Evolutionary conservation across 768 basidiomycete genomes (phyloP), one percentile per base, ranked within the genome.

Genomic region (Auriscalpium microsporum): DNA sequence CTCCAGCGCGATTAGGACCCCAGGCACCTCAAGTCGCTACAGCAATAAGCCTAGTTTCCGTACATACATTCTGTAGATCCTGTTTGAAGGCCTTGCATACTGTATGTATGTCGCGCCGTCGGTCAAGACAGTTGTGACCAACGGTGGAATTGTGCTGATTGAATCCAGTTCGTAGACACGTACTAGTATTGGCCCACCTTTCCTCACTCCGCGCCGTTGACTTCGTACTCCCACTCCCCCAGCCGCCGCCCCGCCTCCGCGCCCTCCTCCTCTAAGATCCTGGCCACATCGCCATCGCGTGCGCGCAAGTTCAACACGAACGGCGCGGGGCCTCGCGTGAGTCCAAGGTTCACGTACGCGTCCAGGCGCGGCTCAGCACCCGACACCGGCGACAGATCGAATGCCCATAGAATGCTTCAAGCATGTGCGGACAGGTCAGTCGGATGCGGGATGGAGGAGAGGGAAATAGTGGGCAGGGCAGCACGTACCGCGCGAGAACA

Each of bases 351-450:
- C 13, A 13, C 11, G 14, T 37, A 42, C 4, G 51, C 51, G 5
- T 52, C 42, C 10, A 36, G 21, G 38, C 44, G 38, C 8, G 51
- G 51, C 8, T 4, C 16, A 10, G 13, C 49, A 8, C 35, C 49
- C 5, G 23, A 0, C 8, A 45, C 16, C 19, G 53, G 53, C 8
- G 47, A 14, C n/a, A 54, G 17, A 17, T 35, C 17, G 44, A 54
- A 54, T 36, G 53, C 45, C 53, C 53, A 54, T 2, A 54, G 34
- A 6, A 54, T 21, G 45, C 53, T 54, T 10, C 34, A 19, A 28
- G 28, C 4, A 28, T 28, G 28, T 28, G 28, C 28, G 28, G 28
- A 4, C 28, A 28, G 28, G 28, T 28, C 28, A 28, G 28, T 28
- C 28, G 28, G 28, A 28, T 28, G 28, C 28, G 28, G 28, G 11